These are phyloP conservation scores for Peniophora sp. DNA, from an alignment of 1,284 basidiomycete genomes.

Conservation along the genomic window DNA sequence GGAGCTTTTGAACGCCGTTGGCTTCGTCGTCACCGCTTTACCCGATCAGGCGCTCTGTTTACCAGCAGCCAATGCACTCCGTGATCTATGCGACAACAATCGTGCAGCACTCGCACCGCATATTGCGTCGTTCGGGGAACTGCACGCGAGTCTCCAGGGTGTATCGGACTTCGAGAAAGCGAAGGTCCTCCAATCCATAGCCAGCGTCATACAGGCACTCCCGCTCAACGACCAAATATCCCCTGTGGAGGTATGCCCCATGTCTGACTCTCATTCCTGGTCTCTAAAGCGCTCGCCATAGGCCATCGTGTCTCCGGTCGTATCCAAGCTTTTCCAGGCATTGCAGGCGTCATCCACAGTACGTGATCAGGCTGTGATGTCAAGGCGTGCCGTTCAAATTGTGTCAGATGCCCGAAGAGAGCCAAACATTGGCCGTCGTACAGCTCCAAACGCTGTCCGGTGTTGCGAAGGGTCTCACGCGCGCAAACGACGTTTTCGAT, in stretches of 20 bases:
- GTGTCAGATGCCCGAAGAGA: slow-evolving; percentile 59
- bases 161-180: slow-evolving; percentile 84
- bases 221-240: slow-evolving; percentile 69
- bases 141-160: slow-evolving; percentile 67
- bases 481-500: slow-evolving; percentile 61
- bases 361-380: slow-evolving; percentile 12
- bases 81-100: slow-evolving; percentile 84
- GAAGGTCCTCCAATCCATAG: slow-evolving; percentile 84
- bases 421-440: slow-evolving; percentile 48
- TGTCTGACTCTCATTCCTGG: neutral
- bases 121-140: slow-evolving; percentile 74
- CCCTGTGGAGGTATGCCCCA: slow-evolving; percentile 57
- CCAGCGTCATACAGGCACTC: slow-evolving; percentile 84
- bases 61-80: slow-evolving; percentile 71
- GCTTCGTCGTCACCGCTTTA: slow-evolving; percentile 68
- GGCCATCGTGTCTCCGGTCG: slow-evolving; percentile 72
- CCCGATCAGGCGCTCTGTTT: slow-evolving; percentile 59
- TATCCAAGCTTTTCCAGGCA: slow-evolving; percentile 59
- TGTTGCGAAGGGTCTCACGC: slow-evolving; percentile 77
- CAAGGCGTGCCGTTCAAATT: neutral
- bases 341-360: slow-evolving; percentile 48
- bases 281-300: slow-evolving; percentile 18
- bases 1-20: slow-evolving; percentile 51
- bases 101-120: slow-evolving; percentile 71
- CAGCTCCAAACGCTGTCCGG: slow-evolving; percentile 77